Percentiles rank a stretch among this genome's conserved stretches.
phyloP scores from a whole-genome alignment of 176 grass and related monocot genomes.

The Poa annua region DNA sequence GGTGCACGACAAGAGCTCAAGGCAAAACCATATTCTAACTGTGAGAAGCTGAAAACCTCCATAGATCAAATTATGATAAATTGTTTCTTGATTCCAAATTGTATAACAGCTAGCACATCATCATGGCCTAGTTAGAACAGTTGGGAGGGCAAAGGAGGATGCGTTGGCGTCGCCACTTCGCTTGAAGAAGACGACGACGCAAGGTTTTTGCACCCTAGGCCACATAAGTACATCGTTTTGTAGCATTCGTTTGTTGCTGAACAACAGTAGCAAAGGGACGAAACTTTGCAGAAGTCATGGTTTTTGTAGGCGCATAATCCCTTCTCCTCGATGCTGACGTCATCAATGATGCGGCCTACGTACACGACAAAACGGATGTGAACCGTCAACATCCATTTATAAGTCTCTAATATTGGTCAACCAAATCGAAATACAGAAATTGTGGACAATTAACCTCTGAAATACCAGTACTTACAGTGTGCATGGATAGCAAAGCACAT shows the following conservation, averaged over 20 bases:
- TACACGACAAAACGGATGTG: neutral
- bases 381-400: neutral
- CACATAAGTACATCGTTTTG: neutral
- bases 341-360: neutral
- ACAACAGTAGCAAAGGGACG: neutral
- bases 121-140: neutral
- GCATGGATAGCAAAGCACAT: slow-evolving; percentile 17
- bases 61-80: neutral
- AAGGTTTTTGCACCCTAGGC: neutral
- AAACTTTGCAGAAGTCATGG: neutral
- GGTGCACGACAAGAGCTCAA: neutral
- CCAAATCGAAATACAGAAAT: neutral
- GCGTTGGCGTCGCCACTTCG: neutral
- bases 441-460: neutral
- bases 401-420: neutral
- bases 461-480: slow-evolving; percentile 13
- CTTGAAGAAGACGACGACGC: neutral
- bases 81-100: neutral
- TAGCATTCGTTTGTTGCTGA: neutral
- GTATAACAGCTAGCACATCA: neutral
- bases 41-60: neutral
- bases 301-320: neutral
- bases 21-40: neutral
- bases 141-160: neutral
- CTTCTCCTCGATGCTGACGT: neutral